Evolutionary conservation across 495 filamentous ascomycete genomes (phyloP).

Genomic region (Neurospora terricola): DNA sequence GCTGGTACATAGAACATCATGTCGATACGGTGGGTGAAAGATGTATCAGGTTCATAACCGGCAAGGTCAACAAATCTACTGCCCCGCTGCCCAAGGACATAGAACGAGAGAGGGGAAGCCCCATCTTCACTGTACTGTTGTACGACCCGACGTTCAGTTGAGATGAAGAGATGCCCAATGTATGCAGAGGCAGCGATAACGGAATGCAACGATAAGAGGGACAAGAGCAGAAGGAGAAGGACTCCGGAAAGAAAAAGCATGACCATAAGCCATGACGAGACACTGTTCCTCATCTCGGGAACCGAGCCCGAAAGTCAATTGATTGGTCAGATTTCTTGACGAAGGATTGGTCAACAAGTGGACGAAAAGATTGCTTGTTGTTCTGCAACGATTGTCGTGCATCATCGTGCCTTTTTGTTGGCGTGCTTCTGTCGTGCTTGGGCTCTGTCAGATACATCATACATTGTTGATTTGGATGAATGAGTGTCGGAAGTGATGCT

Average conservation of each 20-base stretch:
- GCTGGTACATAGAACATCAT: background rate
- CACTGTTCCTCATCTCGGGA: background rate
- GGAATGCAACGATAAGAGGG: background rate
- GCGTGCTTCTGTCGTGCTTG: background rate
- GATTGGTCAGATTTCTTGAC: background rate
- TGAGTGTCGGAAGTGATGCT: background rate
- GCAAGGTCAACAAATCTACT: background rate
- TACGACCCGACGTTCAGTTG: background rate
- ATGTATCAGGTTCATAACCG: background rate
- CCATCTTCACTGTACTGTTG: background rate
- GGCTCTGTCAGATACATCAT: background rate
- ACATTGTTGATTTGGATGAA: background rate
- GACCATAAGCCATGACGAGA: background rate
- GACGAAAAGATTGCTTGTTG: background rate
- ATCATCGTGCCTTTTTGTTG: background rate
- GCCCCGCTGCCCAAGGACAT: background rate
- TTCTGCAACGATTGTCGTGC: background rate
- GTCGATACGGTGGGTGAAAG: background rate
- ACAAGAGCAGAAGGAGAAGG: background rate
- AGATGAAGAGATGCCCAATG: background rate
- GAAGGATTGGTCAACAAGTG: background rate
- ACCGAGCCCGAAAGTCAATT: background rate
- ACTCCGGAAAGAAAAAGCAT: background rate
- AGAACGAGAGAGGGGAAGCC: background rate
- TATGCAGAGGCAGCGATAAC: background rate